phyloP scores from a whole-genome alignment of 306 rosid species.

The Glycine latifolia region DNA sequence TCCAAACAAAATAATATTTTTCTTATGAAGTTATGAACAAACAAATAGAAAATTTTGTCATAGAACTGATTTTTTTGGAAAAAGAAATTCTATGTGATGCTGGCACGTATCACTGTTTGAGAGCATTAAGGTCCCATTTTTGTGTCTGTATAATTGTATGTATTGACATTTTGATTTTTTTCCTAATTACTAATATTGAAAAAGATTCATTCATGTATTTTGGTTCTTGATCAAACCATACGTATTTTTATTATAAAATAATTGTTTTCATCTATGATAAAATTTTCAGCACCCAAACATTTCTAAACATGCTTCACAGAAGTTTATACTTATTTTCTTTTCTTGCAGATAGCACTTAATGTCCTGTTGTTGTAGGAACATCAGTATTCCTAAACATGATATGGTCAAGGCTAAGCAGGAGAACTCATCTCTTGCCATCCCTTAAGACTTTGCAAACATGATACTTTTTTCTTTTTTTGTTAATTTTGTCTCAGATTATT shows the following conservation, averaged over 20 bases:
- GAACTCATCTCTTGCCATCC: slow-evolving; percentile 46
- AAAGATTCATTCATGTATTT: slow-evolving; percentile 34
- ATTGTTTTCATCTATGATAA: no score
- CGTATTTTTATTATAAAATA: no score
- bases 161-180: slow-evolving; percentile 20
- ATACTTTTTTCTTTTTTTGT: no score
- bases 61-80: not conserved
- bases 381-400: slow-evolving; percentile 55
- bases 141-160: not conserved
- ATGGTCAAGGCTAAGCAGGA: slow-evolving; percentile 59
- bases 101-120: not conserved
- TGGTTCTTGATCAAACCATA: slow-evolving; percentile 6
- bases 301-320: slow-evolving; percentile 17
- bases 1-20: not conserved
- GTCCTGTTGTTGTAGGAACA: slow-evolving; percentile 40
- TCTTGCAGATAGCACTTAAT: slow-evolving; percentile 46
- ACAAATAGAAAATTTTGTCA: not conserved
- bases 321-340: slow-evolving; percentile 8
- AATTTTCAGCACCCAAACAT: slow-evolving; percentile 5
- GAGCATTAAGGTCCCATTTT: slow-evolving; percentile 8
- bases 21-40: not conserved
- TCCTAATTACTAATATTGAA: slow-evolving; percentile 13
- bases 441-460: slow-evolving; percentile 48
- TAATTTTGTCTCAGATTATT: not conserved
- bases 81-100: not conserved